These are phyloP conservation scores for Euphrasia confusa DNA, from an alignment of 257 asterid species.

Conservation along the genomic window DNA sequence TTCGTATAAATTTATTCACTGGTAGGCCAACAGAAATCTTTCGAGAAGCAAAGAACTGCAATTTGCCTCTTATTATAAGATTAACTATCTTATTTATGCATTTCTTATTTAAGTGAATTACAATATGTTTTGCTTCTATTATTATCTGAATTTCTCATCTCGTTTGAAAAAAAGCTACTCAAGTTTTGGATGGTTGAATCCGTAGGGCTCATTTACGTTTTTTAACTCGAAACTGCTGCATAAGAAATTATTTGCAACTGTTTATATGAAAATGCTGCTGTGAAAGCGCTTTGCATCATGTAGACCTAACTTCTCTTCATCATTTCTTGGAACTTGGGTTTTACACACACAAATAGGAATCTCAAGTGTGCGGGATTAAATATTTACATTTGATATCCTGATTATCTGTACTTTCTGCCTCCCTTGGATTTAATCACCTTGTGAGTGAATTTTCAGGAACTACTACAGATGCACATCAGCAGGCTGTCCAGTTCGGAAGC, in stretches of 20 bases:
- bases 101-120: slow-evolving; percentile 1
- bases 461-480: slow-evolving; percentile 88
- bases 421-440: slow-evolving; percentile 1
- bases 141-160: neutral
- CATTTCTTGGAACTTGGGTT: no score
- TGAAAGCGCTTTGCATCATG: neutral
- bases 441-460: slow-evolving; percentile 51
- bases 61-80: neutral
- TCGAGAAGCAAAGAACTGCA: neutral
- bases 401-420: neutral
- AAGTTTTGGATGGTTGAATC: neutral
- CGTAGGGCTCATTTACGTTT: neutral
- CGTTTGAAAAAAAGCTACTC: neutral
- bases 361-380: neutral
- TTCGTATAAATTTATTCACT: neutral
- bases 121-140: slow-evolving; percentile 1
- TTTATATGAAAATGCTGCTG: neutral
- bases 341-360: neutral
- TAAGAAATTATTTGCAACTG: neutral
- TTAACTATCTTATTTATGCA: neutral
- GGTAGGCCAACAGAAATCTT: neutral
- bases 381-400: neutral
- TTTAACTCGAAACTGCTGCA: neutral
- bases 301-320: neutral
- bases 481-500: slow-evolving; percentile 88